A percentile compares a stretch with the other conserved stretches of the same genome.
Evolutionary conservation across 1,284 basidiomycete species (phyloP).

Genomic region (Trichosporon asahii): DNA sequence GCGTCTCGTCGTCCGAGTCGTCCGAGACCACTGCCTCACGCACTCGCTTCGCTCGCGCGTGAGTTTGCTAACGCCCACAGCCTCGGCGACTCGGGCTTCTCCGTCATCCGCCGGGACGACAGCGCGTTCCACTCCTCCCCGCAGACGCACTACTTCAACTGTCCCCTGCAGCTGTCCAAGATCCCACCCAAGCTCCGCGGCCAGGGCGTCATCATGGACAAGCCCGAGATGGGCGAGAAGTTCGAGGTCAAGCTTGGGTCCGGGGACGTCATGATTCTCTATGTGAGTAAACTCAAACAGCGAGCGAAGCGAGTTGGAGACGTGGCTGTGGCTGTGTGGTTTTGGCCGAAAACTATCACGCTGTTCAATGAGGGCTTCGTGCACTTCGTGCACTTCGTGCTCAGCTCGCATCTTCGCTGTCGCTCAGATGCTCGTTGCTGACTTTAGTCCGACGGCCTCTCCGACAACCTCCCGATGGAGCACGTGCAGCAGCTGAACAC

Average conservation of each 20-base stretch:
- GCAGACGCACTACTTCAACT: slow-evolving; percentile 54
- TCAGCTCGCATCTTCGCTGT: not conserved
- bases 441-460: slow-evolving; percentile 56
- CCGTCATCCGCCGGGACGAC: slow-evolving; percentile 45
- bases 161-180: slow-evolving; percentile 50
- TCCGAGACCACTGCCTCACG: no score
- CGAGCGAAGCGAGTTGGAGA: not conserved
- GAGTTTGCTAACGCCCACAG: slow-evolving; percentile 22
- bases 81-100: slow-evolving; percentile 51
- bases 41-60: not conserved
- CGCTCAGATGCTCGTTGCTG: not conserved
- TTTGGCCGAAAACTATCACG: no score
- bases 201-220: slow-evolving; percentile 31
- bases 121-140: slow-evolving; percentile 37
- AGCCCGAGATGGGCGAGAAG: slow-evolving; percentile 39
- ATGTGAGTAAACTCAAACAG: slow-evolving; percentile 31
- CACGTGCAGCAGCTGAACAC: slow-evolving; percentile 47
- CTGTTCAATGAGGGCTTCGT: no score
- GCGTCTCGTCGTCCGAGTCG: no score
- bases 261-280: slow-evolving; percentile 50
- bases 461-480: slow-evolving; percentile 55
- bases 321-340: no score
- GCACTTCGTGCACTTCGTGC: no score
- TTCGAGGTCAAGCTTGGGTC: slow-evolving; percentile 42
- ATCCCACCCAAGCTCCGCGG: slow-evolving; percentile 28